Evolutionary conservation across 2,329 filamentous ascomycete genomes (phyloP), one percentile per base, ranked within the genome.

Genomic region (Colletotrichum sp.): DNA sequence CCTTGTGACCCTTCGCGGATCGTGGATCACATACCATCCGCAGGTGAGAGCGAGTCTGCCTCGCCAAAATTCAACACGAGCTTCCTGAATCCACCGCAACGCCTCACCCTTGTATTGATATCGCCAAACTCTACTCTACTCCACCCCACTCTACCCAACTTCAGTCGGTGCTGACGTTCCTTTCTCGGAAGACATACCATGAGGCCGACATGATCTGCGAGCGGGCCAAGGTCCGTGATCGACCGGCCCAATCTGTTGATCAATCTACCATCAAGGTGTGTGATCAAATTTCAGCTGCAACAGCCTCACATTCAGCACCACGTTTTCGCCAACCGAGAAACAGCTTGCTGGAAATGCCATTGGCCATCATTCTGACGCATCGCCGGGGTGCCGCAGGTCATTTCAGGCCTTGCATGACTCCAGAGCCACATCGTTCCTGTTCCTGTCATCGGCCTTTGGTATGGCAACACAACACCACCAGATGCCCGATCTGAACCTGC

Each of bases 251-350:
- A 60, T 13, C n/a, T 32, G 69, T 68, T 65, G 65, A 76, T 69
- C 70, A 38, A 73, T 76, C 70, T 69, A 26, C 34, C 67, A 48
- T 12, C 10, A 26, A 32, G 16, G 55, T 26, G 30, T 56, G 62
- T 38, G 26, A 43, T 24, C 32, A 28, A 61, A 32, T 32, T 21
- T 38, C 38, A 73, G 60, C 65, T 66, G 56, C 64, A 58, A 55
- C 73, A 73, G 73, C 73, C 65, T 73, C 28, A 67, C 21, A 28
- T 58, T 68, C 73, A 66, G 70, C 73, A 76, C 38, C 64, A 64
- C 52, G 30, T 64, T 61, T 24, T 30, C n/a, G 3, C 30, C 34
- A 34, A 32, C 24, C 43, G 52, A n/a, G 30, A 65, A n/a, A 60
- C 36, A 28, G 28, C 15, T 28, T 7, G 26, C 36, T 55, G 7